Evolutionary conservation across 441 rosid genomes (phyloP).

Genomic region (Monsonia emarginata): DNA sequence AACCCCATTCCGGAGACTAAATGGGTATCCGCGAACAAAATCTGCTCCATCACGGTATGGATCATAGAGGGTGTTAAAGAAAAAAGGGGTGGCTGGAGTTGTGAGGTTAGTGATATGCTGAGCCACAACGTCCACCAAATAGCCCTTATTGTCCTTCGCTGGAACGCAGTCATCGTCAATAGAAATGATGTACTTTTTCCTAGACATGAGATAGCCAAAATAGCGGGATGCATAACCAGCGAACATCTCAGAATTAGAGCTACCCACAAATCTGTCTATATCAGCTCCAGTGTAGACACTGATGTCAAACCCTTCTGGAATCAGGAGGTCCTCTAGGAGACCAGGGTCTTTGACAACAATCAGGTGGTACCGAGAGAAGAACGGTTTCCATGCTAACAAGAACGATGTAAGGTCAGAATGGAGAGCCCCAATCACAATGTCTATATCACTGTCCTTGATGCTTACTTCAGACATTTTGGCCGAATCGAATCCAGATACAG

Average conservation of each 20-base stretch:
- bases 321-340: constrained; percentile 64
- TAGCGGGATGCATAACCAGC: constrained; percentile 85
- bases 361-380: constrained; percentile 66
- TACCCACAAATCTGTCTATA: constrained; percentile 53
- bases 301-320: constrained; percentile 71
- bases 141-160: constrained; percentile 55
- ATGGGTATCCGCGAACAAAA: constrained; percentile 95
- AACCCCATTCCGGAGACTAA: constrained; percentile 78
- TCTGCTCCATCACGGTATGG: constrained; percentile 75
- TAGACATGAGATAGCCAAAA: constrained; percentile 76
- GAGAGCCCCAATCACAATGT: constrained; percentile 83
- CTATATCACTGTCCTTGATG: constrained; percentile 62
- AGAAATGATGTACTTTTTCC: constrained; percentile 65
- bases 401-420: constrained; percentile 58
- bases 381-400: constrained; percentile 61
- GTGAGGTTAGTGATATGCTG: constrained; percentile 64
- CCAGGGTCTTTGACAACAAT: constrained; percentile 88
- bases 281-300: constrained; percentile 56
- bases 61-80: constrained; percentile 87
- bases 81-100: constrained; percentile 80
- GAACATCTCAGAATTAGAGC: constrained; percentile 46
- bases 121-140: constrained; percentile 58
- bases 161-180: constrained; percentile 85
- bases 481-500: constrained; percentile 8
- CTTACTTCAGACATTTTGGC: constrained; percentile 42